Evolutionary conservation across 108 stramenopile species (phyloP), one percentile per base, ranked within the genome.

Genomic region (Cylindrotheca fusiformis): DNA sequence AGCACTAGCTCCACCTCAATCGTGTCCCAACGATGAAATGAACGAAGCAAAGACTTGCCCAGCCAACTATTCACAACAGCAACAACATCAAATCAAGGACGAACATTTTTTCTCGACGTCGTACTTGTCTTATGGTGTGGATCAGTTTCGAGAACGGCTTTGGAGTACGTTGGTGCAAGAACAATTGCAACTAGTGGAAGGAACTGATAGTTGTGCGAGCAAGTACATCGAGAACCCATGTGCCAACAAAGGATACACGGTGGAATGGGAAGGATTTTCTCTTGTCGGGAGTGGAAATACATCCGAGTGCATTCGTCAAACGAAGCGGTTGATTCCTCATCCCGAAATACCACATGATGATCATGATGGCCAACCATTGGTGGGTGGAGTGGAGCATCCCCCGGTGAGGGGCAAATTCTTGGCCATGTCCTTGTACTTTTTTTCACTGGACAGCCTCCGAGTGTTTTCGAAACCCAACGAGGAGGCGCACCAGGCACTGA

Each of bases 341-440:
- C 84, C 88, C 25, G 75, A 87, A 45, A 65, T 84, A 46, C 54
- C 81, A 1, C 71, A 77, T 54, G 83, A 82, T 41, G 56, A 67
- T 55, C 74, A 83, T 31, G 68, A 79, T 32, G 26, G 58, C 27
- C 70, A 68, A 14, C 63, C 52, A 22, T 52, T 72, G 23, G 88
- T 95, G 3, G 93, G 90, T 30, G 90, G 90, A 17, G 79, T 95
- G 1, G 69, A 84, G 48, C 93, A 95, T 71, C 93, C 93, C 21
- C 86, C 84, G 3, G 60, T 95, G 19, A 67, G 79, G 1, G 90
- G 90, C 32, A 91, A 88, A 56, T 96, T 96, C 67, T 76, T 90
- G 59, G 95, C 90, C 57, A 96, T 96, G 93, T 87, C 85, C 29
- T 72, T 96, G 8, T 96, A 89, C 67, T 96, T 90, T 70, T 96